phyloP scores from a whole-genome alignment of 176 grass and related monocot genomes.

The Phoenix dactylifera region DNA sequence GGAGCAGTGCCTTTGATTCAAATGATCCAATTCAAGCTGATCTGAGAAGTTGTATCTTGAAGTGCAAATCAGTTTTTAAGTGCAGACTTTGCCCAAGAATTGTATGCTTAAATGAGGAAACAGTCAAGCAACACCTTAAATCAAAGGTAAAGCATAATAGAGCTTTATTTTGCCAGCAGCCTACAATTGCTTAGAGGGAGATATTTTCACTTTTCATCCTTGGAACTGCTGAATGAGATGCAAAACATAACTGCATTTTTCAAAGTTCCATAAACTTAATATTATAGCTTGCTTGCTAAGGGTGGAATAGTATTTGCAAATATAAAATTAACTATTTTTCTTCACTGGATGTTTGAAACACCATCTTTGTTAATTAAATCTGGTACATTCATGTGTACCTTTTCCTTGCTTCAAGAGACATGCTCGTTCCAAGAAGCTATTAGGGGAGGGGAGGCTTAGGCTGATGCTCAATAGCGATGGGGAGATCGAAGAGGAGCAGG shows the following conservation, averaged over 20 bases:
- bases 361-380: neutral
- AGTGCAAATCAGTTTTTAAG: slow-evolving; percentile 79
- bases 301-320: no score
- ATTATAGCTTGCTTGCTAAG: no score
- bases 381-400: slow-evolving; percentile 1
- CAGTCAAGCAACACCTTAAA: slow-evolving; percentile 67
- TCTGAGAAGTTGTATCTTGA: slow-evolving; percentile 58
- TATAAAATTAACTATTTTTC: no score
- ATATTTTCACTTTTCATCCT: no score
- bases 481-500: slow-evolving; percentile 79
- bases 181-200: no score
- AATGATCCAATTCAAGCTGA: slow-evolving; percentile 33
- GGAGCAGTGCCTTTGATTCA: slow-evolving; percentile 13
- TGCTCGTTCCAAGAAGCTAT: slow-evolving; percentile 71
- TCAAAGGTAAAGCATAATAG: slow-evolving; percentile 58
- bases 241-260: no score
- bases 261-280: no score
- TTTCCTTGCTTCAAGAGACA: slow-evolving; percentile 45
- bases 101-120: slow-evolving; percentile 72
- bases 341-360: neutral
- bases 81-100: slow-evolving; percentile 85
- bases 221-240: no score
- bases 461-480: slow-evolving; percentile 84
- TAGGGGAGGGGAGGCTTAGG: slow-evolving; percentile 76
- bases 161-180: neutral